Evolutionary conservation across 169 alveolate genomes (phyloP), one percentile per base, ranked within the genome.

Genomic region (Eimeria nieschulzi): DNA sequence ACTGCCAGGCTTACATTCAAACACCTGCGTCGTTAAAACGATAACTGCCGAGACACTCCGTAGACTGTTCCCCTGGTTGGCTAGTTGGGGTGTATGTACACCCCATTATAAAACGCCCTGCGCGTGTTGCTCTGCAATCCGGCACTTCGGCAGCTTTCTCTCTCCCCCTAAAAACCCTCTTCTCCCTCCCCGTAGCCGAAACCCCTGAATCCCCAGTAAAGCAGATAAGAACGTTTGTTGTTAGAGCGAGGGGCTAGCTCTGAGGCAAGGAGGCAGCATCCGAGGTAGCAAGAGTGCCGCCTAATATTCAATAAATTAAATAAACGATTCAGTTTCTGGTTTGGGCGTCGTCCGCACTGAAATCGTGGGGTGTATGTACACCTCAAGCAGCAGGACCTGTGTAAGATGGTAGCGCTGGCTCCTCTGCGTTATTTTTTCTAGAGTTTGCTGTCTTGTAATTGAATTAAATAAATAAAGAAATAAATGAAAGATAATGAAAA

Each of bases 341-440:
- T 66, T 19, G 76, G 17, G 12, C 8, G 17, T 23, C 23, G 17
- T 66, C 0, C 76, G 76, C 76, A 21, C 17, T 39, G 46, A 66
- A 10, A 59, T 19, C 15, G 21, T 23, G 76, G 76, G 39, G 76
- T 66, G 76, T 66, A 66, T 23, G 76, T 66, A 66, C 76, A 23
- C 12, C 6, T 23, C 0, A 10, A 17, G 23, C 25, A 39, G 15
- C 76, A 66, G 51, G 13, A 9, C 46, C 76, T 0, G 7, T n/a
- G 76, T 1, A n/a, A 5, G 3, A 5, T 1, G 46, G 23, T 21
- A 26, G 76, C 25, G 76, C 46, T 21, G 39, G 51, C 76, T 59
- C 68, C 26, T 66, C 51, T 10, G 46, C 39, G 25, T 10, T 13
- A 10, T 21, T 66, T n/a, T 26, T 13, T 26, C 23, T 56, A 56